Evolutionary conservation across 148 eudicot genomes (phyloP), one percentile per base, ranked within the genome.

Genomic region (Beta vulgaris): DNA sequence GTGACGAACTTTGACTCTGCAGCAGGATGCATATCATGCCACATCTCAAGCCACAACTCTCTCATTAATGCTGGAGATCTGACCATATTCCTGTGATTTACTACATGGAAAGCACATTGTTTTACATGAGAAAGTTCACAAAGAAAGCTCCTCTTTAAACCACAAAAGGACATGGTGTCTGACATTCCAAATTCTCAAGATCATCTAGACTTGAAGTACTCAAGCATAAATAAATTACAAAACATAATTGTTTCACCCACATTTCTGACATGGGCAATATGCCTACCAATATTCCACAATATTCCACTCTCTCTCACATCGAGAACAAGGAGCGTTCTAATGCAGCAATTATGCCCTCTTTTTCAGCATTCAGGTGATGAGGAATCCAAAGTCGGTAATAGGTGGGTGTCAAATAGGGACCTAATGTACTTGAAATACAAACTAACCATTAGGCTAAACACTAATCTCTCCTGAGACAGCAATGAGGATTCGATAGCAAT

Each of bases 11-110:
- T 87, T 58, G 87, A 84, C 74, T 82, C 88, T 69, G 88, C 88
- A 62, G 85, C 91, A 31, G 97, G 92, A 83, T 92, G 96, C 81
- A 77, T 87, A 81, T 95, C 98, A 76, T 95, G 98, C 98, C 98
- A 95, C 92, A 92, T 85, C 86, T 95, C 93, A 78, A 95, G 98
- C 98, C 98, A 95, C 73, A 95, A 76, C 81, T 95, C 98, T 79
- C 98, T 87, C 97, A 95, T 95, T 60, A 95, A 69, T 71, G 84
- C 89, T 69, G 97, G 90, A 67, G 89, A 85, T 77, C 97, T 87
- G 37, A 95, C 97, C 81, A 95, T 95, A 74, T 95, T 92, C 88
- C 98, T 87, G 82, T 95, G 98, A 75, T 87, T 94, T 73, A 93
- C 98, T 94, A 85, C 80, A 86, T 11, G 46, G 58, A 77, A 66